Conservation (phyloP, 306 rosid species). For the Lathyrus aphaca region DNA sequence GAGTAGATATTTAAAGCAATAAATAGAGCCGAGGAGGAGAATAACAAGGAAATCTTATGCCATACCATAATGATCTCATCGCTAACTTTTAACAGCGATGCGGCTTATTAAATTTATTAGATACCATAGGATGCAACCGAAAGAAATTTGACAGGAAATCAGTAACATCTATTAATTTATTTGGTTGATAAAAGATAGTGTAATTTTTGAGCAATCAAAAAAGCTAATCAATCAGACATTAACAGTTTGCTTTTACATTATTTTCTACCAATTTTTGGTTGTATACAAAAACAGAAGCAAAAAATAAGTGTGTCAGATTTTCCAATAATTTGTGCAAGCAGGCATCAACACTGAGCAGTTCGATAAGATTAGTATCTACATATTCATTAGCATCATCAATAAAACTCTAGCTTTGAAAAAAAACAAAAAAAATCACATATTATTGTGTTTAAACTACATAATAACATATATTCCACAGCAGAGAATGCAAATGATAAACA, state of each 20-base stretch:
- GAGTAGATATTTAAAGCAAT: not conserved
- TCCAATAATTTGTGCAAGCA: constrained; percentile 1
- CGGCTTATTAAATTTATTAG: not conserved
- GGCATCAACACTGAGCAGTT: too few relatives aligned
- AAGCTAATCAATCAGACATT: constrained; percentile 5
- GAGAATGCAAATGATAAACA: too few relatives aligned
- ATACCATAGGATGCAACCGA: constrained; percentile 12
- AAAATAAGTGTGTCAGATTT: not conserved
- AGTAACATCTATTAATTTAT: not conserved
- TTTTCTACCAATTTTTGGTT: not conserved
- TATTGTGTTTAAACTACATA: not conserved
- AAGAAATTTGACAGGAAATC: constrained; percentile 18
- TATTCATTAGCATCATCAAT: not conserved
- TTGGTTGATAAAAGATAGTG: constrained; percentile 3
- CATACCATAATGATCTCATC: constrained; percentile 14
- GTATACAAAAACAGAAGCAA: not conserved
- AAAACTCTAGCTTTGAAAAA: not conserved
- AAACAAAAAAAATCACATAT: not conserved
- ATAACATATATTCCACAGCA: not conserved
- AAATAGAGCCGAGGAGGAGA: not conserved
- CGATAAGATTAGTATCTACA: too few relatives aligned
- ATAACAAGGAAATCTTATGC: constrained; percentile 14
- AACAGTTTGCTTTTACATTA: not conserved
- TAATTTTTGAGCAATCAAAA: not conserved
- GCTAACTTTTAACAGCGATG: not conserved